Evolutionary conservation across 495 filamentous ascomycete species (phyloP), one percentile per base, ranked within the genome.

Genomic region (Aspergillus taichungensis): DNA sequence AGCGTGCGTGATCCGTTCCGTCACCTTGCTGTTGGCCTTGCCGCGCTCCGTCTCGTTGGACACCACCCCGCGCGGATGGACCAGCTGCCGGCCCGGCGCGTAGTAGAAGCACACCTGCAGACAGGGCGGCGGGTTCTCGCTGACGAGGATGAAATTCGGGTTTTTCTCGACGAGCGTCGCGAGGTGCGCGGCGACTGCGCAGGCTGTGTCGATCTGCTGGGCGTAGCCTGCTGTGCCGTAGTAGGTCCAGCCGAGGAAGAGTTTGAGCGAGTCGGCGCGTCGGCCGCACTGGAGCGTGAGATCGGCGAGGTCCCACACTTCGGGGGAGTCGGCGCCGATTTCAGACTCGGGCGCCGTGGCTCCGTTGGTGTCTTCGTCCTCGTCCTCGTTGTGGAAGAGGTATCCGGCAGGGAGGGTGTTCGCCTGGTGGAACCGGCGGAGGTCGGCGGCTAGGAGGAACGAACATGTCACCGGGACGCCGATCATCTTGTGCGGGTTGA

Each of bases 401-500:
- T 96, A 96, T 8, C 82, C 84, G 0, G 90, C 90, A 0, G 83
- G 82, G n/a, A 94, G 71, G 24, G 84, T 92, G 58, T 91, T 95
- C 2, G 88, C 87, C 6, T 63, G 67, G 58, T 88, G 83, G 56
- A 96, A 94, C 30, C 82, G 66, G 30, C 75, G 66, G 52, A 89
- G 60, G 60, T 96, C 90, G 6, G 71, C 65, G 0, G 79, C 84
- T 8, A 98, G 74, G 7, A 98, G 75, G 69, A 94, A 94, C 6
- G 85, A 89, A 64, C 91, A 98, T 3, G 90, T 94, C 31, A 92
- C 62, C 0, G 91, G 91, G 7, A 86, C 86, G 34, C 85, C 87
- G 53, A 98, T 75, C 92, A 96, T 98, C 65, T 96, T 96, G 64
- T 98, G 91, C 48, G 92, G 90, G 61, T 94, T 95, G 34, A 95